Percentiles rank a stretch among this genome's conserved stretches.
phyloP scores from a whole-genome alignment of 495 filamentous ascomycete genomes.

The Podospora appendiculata region DNA sequence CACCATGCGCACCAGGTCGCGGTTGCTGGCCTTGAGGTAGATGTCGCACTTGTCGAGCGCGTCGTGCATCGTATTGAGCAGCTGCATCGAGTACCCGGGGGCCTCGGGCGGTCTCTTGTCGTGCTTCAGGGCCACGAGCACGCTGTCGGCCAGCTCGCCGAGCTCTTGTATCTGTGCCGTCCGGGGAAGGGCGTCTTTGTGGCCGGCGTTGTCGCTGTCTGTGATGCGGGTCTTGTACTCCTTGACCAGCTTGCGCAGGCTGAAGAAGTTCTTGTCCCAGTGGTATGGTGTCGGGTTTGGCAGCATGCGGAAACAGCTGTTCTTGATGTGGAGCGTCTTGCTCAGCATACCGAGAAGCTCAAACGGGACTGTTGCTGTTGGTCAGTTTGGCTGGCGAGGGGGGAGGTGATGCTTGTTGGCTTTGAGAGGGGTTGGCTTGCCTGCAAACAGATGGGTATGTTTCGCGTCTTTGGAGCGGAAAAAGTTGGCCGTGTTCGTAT shows the following conservation, averaged over 20 bases:
- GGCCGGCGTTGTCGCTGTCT: neutral
- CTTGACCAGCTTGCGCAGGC: constrained; percentile 23
- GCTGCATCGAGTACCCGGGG: constrained; percentile 18
- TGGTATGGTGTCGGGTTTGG: constrained; percentile 41
- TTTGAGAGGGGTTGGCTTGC: constrained; percentile 12
- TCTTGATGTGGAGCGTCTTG: constrained; percentile 32
- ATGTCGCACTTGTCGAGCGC: constrained; percentile 23
- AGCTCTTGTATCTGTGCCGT: constrained; percentile 8
- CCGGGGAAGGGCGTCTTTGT: neutral
- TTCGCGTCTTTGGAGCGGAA: constrained; percentile 24
- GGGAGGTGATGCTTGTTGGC: neutral
- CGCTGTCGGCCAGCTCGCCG: neutral
- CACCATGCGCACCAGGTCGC: constrained; percentile 23
- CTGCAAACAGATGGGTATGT: constrained; percentile 38
- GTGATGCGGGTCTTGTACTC: constrained; percentile 21
- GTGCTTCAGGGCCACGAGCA: constrained; percentile 2
- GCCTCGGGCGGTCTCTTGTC: constrained; percentile 6
- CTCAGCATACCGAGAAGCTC: constrained; percentile 46
- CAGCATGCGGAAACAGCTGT: constrained; percentile 36
- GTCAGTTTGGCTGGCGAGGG: constrained; percentile 3
- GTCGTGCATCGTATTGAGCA: constrained; percentile 30
- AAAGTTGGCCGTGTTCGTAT: constrained; percentile 29
- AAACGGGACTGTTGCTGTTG: constrained; percentile 31
- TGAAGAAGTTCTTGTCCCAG: constrained; percentile 38
- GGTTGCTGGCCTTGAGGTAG: constrained; percentile 14